Evolutionary conservation across 139 green algal species (phyloP).

Genomic region (Spirogloea muscicola): DNA sequence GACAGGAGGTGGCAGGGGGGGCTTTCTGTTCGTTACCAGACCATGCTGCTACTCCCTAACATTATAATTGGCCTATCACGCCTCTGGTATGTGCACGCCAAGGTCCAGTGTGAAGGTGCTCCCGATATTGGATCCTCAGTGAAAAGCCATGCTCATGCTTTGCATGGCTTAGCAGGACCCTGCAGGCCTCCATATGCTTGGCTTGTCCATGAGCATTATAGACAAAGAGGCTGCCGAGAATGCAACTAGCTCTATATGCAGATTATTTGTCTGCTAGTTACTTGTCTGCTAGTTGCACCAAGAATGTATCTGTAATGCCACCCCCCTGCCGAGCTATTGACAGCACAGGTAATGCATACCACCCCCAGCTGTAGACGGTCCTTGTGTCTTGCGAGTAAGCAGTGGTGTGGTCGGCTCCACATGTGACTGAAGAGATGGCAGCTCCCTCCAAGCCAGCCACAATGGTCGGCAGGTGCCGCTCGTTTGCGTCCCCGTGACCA

Average conservation of each 20-base stretch:
- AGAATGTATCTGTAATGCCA: neutral
- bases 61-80: too few relatives aligned
- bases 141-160: neutral
- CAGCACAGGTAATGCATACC: constrained; percentile 41
- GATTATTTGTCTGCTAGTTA: too few relatives aligned
- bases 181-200: too few relatives aligned
- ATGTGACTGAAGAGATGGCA: constrained; percentile 54
- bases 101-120: neutral
- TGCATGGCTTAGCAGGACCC: too few relatives aligned
- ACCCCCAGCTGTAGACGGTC: constrained; percentile 79
- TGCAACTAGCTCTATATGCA: too few relatives aligned
- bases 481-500: constrained; percentile 42
- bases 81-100: neutral
- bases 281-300: neutral
- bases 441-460: constrained; percentile 41
- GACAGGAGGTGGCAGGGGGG: too few relatives aligned
- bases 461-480: constrained; percentile 6
- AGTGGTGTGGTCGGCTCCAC: constrained; percentile 80
- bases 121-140: neutral
- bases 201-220: neutral
- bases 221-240: neutral
- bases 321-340: neutral
- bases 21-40: too few relatives aligned
- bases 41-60: too few relatives aligned
- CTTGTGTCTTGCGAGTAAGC: constrained; percentile 53